Evolutionary conservation across 106 monocot genomes (phyloP), one percentile per base, ranked within the genome.

Genomic region (Chionographis japonica): DNA sequence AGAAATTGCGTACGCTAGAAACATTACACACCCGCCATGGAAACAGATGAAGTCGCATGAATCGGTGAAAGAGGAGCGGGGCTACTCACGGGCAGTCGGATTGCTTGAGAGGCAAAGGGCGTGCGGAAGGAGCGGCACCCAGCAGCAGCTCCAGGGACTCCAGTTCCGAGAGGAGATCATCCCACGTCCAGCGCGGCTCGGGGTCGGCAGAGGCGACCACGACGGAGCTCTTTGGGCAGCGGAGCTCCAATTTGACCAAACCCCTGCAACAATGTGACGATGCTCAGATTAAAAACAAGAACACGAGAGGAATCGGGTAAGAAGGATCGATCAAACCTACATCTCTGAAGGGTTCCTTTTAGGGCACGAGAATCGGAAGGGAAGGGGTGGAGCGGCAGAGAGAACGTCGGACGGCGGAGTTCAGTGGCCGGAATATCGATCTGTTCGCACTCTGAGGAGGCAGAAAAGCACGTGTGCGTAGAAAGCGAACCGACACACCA

Each of bases 91-190:
- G 2, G 52, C 69, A 19, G 3, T 14, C 37, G n/a, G 69, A 40
- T 4, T 68, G 74, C 71, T 72, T 75, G n/a, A 71, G 52, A 62
- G 80, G 69, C 11, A 63, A 51, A 27, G 83, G 54, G 8, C 36
- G 16, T 2, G 69, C 5, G 55, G 64, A 27, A 18, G 40, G 35
- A 63, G 46, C 62, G 62, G 38, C 62, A 8, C 58, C 65, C 4
- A 76, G 81, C 38, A 63, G 73, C 16, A 27, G 1, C 60, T 83
- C 75, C 8, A 87, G 53, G 37, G 72, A 38, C 37, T 79, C 70
- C 27, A 88, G 70, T 60, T 78, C 84, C 7, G 72, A 40, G 37
- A 85, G 59, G 13, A 88, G 75, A 40, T 77, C 73, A 41, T 79
- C 71, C 11, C 81, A 36, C 0, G 75, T 63, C 81, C 78, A 85